Evolutionary conservation across 768 basidiomycete genomes (phyloP).

Genomic region (Calocybe cyanea): DNA sequence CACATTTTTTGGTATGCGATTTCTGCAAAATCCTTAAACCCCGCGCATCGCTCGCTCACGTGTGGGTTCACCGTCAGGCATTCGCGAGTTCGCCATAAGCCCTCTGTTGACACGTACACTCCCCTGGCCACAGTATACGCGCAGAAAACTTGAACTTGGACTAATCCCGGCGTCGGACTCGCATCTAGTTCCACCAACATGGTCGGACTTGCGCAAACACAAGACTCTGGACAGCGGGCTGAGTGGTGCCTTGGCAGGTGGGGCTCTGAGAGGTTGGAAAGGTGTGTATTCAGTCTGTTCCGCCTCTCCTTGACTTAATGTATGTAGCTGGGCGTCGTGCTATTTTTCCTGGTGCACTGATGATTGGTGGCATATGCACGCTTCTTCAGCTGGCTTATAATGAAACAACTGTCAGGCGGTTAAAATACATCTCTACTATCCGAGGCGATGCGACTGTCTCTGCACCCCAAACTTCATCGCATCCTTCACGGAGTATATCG

Average conservation of each 20-base stretch:
- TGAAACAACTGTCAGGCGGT: conserved; percentile 55
- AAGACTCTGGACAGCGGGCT: conserved; percentile 68
- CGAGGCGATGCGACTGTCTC: conserved; percentile 12
- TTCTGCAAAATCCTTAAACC: neutral
- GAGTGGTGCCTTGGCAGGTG: conserved; percentile 69
- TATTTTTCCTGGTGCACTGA: conserved; percentile 54
- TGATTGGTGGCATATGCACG: conserved; percentile 54
- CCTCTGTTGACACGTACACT: conserved; percentile 50
- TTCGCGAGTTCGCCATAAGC: conserved; percentile 73
- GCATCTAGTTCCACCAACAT: conserved; percentile 26
- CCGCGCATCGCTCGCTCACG: conserved; percentile 1
- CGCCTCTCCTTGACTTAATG: conserved; percentile 1
- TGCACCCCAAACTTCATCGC: neutral
- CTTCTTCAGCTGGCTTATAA: conserved; percentile 69
- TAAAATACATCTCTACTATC: conserved; percentile 51
- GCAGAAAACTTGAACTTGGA: conserved; percentile 31
- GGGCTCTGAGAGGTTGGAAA: conserved; percentile 48
- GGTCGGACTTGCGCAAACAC: conserved; percentile 52
- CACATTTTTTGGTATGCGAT: conserved; percentile 72
- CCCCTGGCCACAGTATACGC: conserved; percentile 46
- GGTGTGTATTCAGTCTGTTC: conserved; percentile 38
- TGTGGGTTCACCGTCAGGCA: conserved; percentile 37
- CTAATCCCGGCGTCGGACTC: conserved; percentile 13
- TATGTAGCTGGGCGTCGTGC: conserved; percentile 57
- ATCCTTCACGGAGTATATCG: conserved; percentile 19